A percentile compares a stretch with the other conserved stretches of the same genome.
Conservation (phyloP, 2,329 filamentous ascomycete species). For the Phaeosphaeria sp. region DNA sequence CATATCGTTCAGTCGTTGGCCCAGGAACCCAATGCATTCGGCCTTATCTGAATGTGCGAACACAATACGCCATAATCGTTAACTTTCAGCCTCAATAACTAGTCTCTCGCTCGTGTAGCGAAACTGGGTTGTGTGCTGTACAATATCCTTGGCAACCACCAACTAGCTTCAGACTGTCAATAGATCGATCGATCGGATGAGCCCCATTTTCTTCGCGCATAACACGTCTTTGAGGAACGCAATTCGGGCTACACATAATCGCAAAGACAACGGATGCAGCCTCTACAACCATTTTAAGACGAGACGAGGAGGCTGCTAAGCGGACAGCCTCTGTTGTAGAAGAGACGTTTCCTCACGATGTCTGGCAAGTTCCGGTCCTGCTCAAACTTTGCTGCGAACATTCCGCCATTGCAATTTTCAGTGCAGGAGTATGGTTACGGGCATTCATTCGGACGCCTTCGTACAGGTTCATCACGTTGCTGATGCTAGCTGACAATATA, state of each 20-base stretch:
- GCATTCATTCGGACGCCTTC: not conserved
- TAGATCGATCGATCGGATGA: not conserved
- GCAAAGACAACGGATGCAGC: not conserved
- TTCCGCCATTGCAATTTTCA: not conserved
- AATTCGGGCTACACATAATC: not conserved
- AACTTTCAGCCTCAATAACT: not conserved
- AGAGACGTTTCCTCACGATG: not conserved
- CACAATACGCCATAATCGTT: not conserved
- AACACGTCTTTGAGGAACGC: not conserved
- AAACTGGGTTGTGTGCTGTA: not conserved
- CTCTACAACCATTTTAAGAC: not conserved
- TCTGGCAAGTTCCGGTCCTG: not conserved
- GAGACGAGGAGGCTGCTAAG: not conserved
- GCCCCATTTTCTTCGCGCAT: not conserved
- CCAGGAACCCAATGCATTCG: too few relatives aligned
- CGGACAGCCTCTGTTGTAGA: not conserved
- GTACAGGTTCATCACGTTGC: not conserved
- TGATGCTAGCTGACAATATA: not conserved
- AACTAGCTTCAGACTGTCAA: not conserved
- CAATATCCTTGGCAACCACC: not conserved
- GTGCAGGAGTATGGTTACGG: not conserved
- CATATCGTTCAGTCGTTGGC: too few relatives aligned
- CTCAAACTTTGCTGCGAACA: not conserved
- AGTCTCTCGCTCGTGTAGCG: not conserved
- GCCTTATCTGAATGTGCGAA: too few relatives aligned